Conservation (phyloP, 345 rosid species). For the Linum trigynum region DNA sequence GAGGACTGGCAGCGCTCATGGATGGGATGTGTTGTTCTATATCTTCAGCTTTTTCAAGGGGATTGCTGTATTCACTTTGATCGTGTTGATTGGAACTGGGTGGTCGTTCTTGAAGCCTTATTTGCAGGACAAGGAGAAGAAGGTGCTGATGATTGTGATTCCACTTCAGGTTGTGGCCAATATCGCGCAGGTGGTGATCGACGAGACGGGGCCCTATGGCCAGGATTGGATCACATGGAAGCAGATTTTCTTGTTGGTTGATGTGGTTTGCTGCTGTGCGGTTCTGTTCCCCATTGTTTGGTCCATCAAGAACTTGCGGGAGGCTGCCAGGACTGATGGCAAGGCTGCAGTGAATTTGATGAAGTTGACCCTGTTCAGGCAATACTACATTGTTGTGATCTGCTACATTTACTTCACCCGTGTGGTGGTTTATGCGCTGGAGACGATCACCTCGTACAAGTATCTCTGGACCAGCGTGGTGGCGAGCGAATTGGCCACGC, state of each 20-base stretch:
- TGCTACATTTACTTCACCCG: conserved; percentile 94
- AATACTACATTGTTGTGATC: conserved; percentile 87
- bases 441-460: conserved; percentile 84
- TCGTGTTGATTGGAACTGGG: conserved; percentile 90
- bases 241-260: conserved; percentile 81
- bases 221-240: conserved; percentile 86
- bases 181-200: conserved; percentile 83
- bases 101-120: conserved; percentile 97
- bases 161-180: conserved; percentile 93
- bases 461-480: conserved; percentile 86
- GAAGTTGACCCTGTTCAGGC: conserved; percentile 88
- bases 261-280: conserved; percentile 91
- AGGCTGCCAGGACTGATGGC: conserved; percentile 89
- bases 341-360: conserved; percentile 91
- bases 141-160: conserved; percentile 87
- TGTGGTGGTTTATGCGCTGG: conserved; percentile 76
- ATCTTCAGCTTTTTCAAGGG: conserved; percentile 92
- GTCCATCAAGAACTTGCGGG: conserved; percentile 92
- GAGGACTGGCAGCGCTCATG: conserved; percentile 87
- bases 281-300: conserved; percentile 90
- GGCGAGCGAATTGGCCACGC: conserved; percentile 77
- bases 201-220: conserved; percentile 71
- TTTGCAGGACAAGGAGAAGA: conserved; percentile 94
- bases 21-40: conserved; percentile 93
- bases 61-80: conserved; percentile 70